Percentiles rank a stretch among this genome's conserved stretches.
Conservation (phyloP, 2,329 filamentous ascomycete genomes). For the Fusarium staphyleae region DNA sequence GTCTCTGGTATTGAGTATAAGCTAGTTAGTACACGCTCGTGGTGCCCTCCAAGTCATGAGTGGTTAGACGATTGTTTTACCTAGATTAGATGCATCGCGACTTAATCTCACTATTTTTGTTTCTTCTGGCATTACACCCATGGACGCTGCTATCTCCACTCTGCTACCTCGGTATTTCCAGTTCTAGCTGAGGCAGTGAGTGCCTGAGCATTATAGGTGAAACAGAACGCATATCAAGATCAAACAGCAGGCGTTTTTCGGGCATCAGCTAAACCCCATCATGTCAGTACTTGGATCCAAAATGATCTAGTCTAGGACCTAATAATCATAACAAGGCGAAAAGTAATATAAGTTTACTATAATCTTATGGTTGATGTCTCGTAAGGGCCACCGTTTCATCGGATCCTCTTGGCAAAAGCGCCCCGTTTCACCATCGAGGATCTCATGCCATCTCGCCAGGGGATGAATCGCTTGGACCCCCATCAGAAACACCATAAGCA, state of each 20-base stretch:
- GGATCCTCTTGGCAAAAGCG: slow-evolving; percentile 2
- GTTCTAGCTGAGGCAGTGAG: slow-evolving; percentile 2
- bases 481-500: not conserved
- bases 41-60: too few relatives aligned
- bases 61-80: not conserved
- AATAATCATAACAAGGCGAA: too few relatives aligned
- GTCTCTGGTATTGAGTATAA: too few relatives aligned
- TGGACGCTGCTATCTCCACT: not conserved
- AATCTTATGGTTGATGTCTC: too few relatives aligned
- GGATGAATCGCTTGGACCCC: not conserved
- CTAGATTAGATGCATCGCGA: not conserved
- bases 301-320: too few relatives aligned
- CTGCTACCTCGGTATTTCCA: slow-evolving; percentile 11
- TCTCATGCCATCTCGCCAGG: not conserved
- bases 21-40: too few relatives aligned
- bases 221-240: slow-evolving; percentile 5
- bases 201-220: slow-evolving; percentile 4
- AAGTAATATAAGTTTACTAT: too few relatives aligned
- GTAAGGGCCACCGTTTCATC: slow-evolving; percentile 20
- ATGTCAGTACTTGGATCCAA: too few relatives aligned
- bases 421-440: slow-evolving; percentile 25
- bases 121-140: not conserved
- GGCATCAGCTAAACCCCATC: slow-evolving; percentile 6
- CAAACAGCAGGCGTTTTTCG: slow-evolving; percentile 7
- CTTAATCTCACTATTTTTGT: slow-evolving; percentile 1